These are phyloP conservation scores for Xerocomus spinulosus DNA, from an alignment of 768 basidiomycete genomes.

Conservation along the genomic window DNA sequence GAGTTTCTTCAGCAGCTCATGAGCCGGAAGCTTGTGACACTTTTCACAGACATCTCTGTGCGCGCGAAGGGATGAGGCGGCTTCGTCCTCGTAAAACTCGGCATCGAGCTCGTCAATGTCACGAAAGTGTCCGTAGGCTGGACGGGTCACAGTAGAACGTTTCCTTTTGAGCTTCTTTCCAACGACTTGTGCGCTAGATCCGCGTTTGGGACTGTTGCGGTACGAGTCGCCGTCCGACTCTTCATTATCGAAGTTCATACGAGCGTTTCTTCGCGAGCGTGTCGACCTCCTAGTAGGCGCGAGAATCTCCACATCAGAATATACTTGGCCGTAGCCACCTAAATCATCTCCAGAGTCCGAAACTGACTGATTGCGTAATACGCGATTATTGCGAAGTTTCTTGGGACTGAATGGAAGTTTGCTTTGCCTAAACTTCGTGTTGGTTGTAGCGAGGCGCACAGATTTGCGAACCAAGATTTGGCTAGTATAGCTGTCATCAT, in stretches of 20 bases:
- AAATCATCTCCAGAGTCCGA: conserved; percentile 39
- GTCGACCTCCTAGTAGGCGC: conserved; percentile 43
- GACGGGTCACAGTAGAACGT: conserved; percentile 36
- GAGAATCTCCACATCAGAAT: conserved; percentile 21
- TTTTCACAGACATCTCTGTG: conserved; percentile 71
- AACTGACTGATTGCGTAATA: conserved; percentile 19
- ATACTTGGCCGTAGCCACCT: conserved; percentile 36
- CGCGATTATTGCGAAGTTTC: conserved; percentile 44
- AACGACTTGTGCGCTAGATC: conserved; percentile 1
- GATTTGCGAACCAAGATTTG: conserved; percentile 12
- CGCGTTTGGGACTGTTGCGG: conserved; percentile 22
- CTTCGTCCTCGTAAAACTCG: conserved; percentile 51
- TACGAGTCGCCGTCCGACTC: conserved; percentile 35
- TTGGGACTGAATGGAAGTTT: conserved; percentile 64
- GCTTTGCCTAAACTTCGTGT: conserved; percentile 17
- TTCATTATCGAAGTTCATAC: conserved; percentile 33
- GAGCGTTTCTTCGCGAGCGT: conserved; percentile 38
- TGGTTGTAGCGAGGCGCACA: conserved; percentile 9
- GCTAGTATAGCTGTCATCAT: conserved; percentile 7
- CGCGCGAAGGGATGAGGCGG: conserved; percentile 46
- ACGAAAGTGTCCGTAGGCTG: conserved; percentile 48
- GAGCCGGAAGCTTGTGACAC: conserved; percentile 58
- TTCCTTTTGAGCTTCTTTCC: conserved; percentile 24
- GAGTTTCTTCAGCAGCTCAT: conserved; percentile 44
- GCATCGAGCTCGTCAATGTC: conserved; percentile 37